Base-by-base conservation (phyloP, 176 grass and related monocot species). In the Zizania latifolia region DNA sequence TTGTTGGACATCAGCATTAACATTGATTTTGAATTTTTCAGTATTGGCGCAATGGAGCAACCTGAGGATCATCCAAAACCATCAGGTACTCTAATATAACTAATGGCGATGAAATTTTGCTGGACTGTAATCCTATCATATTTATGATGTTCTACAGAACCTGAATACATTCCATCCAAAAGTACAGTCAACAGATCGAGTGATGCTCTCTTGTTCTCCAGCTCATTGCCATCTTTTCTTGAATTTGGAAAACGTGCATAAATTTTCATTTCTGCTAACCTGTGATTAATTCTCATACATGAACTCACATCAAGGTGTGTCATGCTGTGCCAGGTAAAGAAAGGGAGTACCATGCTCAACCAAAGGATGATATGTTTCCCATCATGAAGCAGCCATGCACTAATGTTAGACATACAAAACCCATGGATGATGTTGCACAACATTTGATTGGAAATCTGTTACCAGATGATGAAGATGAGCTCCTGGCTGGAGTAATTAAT, bases 401-500 rank as follows among this genome's bases (percentile, higher is more conserved):
- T 21, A 29, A 51, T 22, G 26, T 19, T 29, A 75, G 68, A 19
- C 27, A 16, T 13, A 40, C 35, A 19, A 22, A 71, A 59, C 29
- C 30, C 34, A 65, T 77, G 27, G 81, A 89, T 77, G 81, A 89
- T 84, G 56, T 81, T 65, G 44, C 68, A 12, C 64, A 76, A 13
- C 71, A 65, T 60, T 78, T 62, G 33, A 71, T 76, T 62, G 81
- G 86, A 15, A 62, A 65, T 65, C 33, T 71, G 14, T 84, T 84
- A 77, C 86, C 86, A 51, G 81, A 84, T 81, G 77, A 89, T 55
- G 81, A 84, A 81, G 86, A 88, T 29, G 81, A 84, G 45, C 81
- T 89, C 72, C 67, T 89, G 29, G 65, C 86, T 68, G 86, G 81
- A 27, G 78, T 84, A 71, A 77, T 84, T 68, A 68, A 89, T 81